Evolutionary conservation across 495 filamentous ascomycete genomes (phyloP).

Genomic region (Hypoxylon perforatum): DNA sequence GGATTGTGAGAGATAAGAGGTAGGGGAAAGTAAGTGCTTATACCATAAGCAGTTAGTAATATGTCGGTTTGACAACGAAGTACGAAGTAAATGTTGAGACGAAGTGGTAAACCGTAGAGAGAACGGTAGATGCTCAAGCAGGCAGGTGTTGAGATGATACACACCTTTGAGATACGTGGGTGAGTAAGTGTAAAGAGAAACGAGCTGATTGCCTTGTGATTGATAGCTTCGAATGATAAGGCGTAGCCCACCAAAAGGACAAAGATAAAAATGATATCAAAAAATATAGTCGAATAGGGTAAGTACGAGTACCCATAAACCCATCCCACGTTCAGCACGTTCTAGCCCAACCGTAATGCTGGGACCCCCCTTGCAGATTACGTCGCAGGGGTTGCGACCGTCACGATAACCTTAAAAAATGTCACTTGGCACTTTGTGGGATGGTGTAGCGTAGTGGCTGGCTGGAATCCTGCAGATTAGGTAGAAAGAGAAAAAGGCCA

Average conservation of each 20-base stretch:
- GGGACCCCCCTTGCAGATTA: slow-evolving; percentile 30
- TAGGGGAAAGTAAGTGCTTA: not conserved
- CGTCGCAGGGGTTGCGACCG: slow-evolving; percentile 28
- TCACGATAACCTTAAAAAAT: slow-evolving; percentile 39
- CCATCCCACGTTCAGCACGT: slow-evolving; percentile 5
- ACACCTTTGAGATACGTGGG: too few relatives aligned
- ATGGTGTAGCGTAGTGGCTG: not conserved
- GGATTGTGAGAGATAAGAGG: slow-evolving; percentile 19
- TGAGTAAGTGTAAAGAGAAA: slow-evolving; percentile 3
- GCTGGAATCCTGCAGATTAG: too few relatives aligned
- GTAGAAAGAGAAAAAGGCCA: too few relatives aligned
- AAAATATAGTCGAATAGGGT: slow-evolving; percentile 38
- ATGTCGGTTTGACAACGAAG: not conserved
- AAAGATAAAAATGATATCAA: slow-evolving; percentile 16
- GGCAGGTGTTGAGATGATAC: too few relatives aligned
- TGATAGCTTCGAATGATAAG: slow-evolving; percentile 30
- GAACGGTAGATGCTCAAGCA: too few relatives aligned
- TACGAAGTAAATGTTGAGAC: too few relatives aligned
- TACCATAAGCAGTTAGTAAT: slow-evolving; percentile 10
- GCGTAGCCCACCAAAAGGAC: slow-evolving; percentile 11
- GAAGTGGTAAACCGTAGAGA: too few relatives aligned
- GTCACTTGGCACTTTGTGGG: slow-evolving; percentile 4
- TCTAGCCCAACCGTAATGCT: slow-evolving; percentile 12
- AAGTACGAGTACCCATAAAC: slow-evolving; percentile 7
- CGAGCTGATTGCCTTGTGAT: not conserved